Evolutionary conservation across 1,284 basidiomycete species (phyloP).

Genomic region (Anthracocystis panici-leucophaei): DNA sequence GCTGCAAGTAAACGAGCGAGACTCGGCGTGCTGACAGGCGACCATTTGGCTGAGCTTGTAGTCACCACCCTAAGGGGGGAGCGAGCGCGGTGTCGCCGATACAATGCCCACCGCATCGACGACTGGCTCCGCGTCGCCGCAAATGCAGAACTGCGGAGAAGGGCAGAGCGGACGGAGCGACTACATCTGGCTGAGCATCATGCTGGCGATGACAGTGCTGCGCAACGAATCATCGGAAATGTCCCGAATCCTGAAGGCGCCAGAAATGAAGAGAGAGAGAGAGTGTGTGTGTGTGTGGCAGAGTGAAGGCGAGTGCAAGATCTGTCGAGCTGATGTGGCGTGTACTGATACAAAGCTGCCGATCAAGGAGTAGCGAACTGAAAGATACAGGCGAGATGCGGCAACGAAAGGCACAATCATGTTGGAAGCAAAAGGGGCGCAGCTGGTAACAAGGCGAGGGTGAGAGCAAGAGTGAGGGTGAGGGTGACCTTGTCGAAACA

Average conservation of each 20-base stretch:
- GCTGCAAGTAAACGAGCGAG: not conserved
- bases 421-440: conserved; percentile 9
- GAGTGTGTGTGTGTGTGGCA: too few species aligned
- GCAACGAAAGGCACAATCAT: conserved; percentile 3
- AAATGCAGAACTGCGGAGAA: too few species aligned
- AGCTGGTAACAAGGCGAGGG: conserved; percentile 10
- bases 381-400: conserved; percentile 12
- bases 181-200: not conserved
- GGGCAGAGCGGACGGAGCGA: not conserved
- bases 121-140: not conserved
- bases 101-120: not conserved
- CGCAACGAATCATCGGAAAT: not conserved
- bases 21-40: not conserved
- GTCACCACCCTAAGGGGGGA: not conserved
- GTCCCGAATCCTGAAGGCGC: not conserved
- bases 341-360: not conserved
- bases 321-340: conserved; percentile 3
- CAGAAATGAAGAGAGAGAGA: not conserved
- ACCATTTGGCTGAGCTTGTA: not conserved
- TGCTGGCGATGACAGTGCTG: not conserved
- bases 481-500: conserved; percentile 40
- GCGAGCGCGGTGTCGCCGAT: too few species aligned
- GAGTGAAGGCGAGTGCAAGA: too few species aligned
- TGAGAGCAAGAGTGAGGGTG: too few species aligned
- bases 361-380: not conserved